Conservation (phyloP, 768 basidiomycete genomes). For the Tulasnella sp. region DNA sequence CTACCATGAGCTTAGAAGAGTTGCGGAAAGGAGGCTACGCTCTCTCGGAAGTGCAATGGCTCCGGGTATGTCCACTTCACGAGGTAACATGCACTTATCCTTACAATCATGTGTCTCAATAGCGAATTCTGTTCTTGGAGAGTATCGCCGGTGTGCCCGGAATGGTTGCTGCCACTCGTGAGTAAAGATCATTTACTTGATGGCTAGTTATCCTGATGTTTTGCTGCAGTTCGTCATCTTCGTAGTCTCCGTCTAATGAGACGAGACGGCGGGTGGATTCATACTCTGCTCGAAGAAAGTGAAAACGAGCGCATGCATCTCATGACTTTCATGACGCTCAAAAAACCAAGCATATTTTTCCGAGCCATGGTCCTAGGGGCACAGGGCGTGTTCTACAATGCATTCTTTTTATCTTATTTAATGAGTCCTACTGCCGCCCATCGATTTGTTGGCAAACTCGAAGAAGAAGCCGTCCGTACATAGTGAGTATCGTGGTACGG, state of each 20-base stretch:
- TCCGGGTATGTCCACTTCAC: constrained; percentile 36
- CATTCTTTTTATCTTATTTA: constrained; percentile 60
- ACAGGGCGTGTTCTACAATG: constrained; percentile 83
- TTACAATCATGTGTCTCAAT: constrained; percentile 9
- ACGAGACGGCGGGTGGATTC: constrained; percentile 67
- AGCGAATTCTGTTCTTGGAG: constrained; percentile 63
- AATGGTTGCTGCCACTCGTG: constrained; percentile 66
- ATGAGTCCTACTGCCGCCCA: constrained; percentile 38
- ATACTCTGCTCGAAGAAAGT: constrained; percentile 84
- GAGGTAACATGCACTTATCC: neutral
- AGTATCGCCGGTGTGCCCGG: constrained; percentile 90
- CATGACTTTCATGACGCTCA: constrained; percentile 92
- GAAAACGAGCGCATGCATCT: constrained; percentile 97
- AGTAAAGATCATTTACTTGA: neutral
- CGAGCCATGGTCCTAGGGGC: constrained; percentile 74
- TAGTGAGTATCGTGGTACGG: constrained; percentile 42
- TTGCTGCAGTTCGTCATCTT: constrained; percentile 54
- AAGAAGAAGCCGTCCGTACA: constrained; percentile 90
- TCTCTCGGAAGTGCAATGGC: constrained; percentile 64
- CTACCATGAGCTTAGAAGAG: constrained; percentile 56
- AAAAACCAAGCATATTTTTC: constrained; percentile 67
- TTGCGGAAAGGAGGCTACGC: constrained; percentile 62
- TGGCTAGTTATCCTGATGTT: constrained; percentile 7
- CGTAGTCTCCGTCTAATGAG: constrained; percentile 73
- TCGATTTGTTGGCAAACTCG: constrained; percentile 82